These are phyloP conservation scores for Calonectria pteridis DNA, from an alignment of 2,329 filamentous ascomycete species.

Conservation along the genomic window DNA sequence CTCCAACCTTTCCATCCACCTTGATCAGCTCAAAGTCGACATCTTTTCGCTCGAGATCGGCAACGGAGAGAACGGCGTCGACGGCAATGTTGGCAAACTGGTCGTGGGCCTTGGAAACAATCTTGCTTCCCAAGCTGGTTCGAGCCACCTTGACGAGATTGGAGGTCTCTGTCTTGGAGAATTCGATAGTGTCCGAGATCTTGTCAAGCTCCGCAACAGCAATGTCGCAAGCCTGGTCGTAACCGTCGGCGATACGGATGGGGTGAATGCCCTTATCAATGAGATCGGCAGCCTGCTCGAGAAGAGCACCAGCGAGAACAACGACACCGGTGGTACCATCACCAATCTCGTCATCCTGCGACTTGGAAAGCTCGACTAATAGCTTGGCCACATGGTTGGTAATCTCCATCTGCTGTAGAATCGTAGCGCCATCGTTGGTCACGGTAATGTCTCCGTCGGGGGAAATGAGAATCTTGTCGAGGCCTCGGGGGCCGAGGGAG, in stretches of 20 bases:
- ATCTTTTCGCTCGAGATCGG: constrained; percentile 94
- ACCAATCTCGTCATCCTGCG: constrained; percentile 98
- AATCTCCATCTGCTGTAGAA: constrained; percentile 98
- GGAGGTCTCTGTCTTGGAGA: constrained; percentile 81
- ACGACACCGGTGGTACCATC: constrained; percentile 98
- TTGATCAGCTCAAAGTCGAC: constrained; percentile 99
- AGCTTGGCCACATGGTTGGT: constrained; percentile 98
- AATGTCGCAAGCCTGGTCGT: constrained; percentile 97
- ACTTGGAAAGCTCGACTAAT: constrained; percentile 96
- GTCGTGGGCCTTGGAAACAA: constrained; percentile 98
- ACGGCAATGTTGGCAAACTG: constrained; percentile 98
- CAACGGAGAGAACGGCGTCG: constrained; percentile 95
- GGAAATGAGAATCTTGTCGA: constrained; percentile 99
- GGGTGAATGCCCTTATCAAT: constrained; percentile 99
- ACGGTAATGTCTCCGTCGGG: constrained; percentile 99
- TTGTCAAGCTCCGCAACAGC: constrained; percentile 92
- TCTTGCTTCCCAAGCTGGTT: constrained; percentile 97
- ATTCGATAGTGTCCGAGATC: constrained; percentile 92
- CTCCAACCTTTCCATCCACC: constrained; percentile 98
- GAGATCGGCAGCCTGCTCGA: constrained; percentile 96
- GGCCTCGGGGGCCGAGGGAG: constrained; percentile 92
- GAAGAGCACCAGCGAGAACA: constrained; percentile 90
- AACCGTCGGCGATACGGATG: constrained; percentile 97
- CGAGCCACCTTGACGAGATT: constrained; percentile 96
- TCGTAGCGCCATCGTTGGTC: constrained; percentile 98